Base-by-base conservation (phyloP, 176 grass and related monocot genomes). In the Melocanna baccifera region DNA sequence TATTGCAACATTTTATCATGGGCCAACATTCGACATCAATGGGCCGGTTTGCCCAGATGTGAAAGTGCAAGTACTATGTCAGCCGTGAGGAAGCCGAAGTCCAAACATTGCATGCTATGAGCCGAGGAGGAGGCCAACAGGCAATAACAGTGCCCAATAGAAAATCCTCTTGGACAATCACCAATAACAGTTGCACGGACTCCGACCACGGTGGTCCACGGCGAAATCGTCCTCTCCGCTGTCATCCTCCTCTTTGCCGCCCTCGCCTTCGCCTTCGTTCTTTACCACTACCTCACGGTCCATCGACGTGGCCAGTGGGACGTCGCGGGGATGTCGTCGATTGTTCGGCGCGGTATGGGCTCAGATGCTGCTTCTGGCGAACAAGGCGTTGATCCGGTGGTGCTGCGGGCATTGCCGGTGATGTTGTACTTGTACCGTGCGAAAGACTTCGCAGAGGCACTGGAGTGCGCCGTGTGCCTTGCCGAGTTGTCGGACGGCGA, bases 381-480 rank as follows among this genome's bases (percentile, higher is more conserved):
- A 5, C 25, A 71, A 7, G 87, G 76, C 39, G 42, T 81, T 6
- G 76, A 81, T 39, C 62, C 78, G 10, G 75, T 34, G 69, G 29
- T 62, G 46, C 87, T 86, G 16, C 79, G 86, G 7, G 53, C 80
- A 55, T 23, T 89, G 56, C 89, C 79, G 43, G 72, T 85, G 12
- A 77, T 79, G 25, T 28, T 86, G 23, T 82, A 88, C 82, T 28
- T 86, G 23, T 82, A 88, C 82, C 64, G 68, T 12, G 66, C 78
- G 12, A 88, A 87, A 87, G 92, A 74, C 75, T 74, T 53, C 46
- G 46, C 55, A 68, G 84, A 76, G 29, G 75, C 56, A 34, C 95
- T 88, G 46, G 89, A 94, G 78, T 88, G 87, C 79, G 86, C 85
- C 12, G 95, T 94, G 77, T 93, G 89, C 87, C 62, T 98, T 13